These are phyloP conservation scores for Jaminaea rosea DNA, from an alignment of 1,284 basidiomycete genomes.

Conservation along the genomic window DNA sequence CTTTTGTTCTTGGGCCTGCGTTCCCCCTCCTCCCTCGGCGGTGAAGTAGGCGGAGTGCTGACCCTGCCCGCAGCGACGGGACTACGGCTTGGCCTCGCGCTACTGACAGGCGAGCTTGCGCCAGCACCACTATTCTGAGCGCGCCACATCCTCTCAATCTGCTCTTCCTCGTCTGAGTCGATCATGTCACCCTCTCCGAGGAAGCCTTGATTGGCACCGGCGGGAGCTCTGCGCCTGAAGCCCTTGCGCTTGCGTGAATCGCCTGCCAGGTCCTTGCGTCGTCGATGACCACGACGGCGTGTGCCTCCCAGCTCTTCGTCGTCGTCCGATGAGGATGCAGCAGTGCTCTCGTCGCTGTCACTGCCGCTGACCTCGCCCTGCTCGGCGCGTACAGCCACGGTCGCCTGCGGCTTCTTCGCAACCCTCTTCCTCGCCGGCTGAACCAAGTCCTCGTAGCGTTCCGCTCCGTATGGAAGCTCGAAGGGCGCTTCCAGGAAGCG, in stretches of 20 bases:
- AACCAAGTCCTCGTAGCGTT: background rate
- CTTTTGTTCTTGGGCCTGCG: conserved; percentile 6
- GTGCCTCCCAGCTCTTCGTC: background rate
- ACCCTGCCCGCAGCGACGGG: background rate
- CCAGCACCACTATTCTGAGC: background rate
- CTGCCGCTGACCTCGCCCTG: background rate
- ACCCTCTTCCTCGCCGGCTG: background rate
- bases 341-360: background rate
- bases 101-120: background rate
- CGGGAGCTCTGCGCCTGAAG: background rate
- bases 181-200: background rate
- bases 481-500: conserved; percentile 33
- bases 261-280: background rate
- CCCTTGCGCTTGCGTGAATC: background rate
- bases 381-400: background rate
- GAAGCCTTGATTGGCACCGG: background rate
- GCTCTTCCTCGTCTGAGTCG: background rate
- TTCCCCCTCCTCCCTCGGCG: background rate
- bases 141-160: background rate
- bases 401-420: background rate
- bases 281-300: background rate
- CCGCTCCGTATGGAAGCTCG: background rate
- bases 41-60: background rate
- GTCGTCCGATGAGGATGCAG: background rate
- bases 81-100: background rate